Evolutionary conservation across 257 asterid species (phyloP).

Genomic region (Plantago ovata): DNA sequence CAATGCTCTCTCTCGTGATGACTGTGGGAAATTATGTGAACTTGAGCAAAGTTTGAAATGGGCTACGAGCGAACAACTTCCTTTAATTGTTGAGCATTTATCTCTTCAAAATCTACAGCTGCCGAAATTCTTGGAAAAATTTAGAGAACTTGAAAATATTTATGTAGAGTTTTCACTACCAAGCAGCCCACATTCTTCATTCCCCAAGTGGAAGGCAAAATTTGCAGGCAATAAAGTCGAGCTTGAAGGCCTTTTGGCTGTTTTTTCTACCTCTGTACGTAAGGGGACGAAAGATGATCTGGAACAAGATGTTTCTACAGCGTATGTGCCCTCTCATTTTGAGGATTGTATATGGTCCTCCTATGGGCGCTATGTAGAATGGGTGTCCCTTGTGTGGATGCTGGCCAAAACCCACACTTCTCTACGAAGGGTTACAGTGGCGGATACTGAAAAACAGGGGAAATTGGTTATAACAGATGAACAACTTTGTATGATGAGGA

Average conservation of each 20-base stretch:
- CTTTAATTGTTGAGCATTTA: not conserved
- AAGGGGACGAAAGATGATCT: not conserved
- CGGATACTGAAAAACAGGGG: not conserved
- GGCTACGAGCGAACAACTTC: not conserved
- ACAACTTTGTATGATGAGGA: not conserved
- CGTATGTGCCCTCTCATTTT: no score
- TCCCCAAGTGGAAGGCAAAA: not conserved
- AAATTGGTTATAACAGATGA: not conserved
- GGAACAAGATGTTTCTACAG: not conserved
- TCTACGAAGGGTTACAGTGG: not conserved
- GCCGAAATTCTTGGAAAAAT: constrained; percentile 4
- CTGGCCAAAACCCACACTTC: not conserved
- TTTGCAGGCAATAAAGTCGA: not conserved
- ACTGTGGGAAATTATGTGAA: not conserved
- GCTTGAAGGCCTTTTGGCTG: not conserved
- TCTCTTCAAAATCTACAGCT: constrained; percentile 1
- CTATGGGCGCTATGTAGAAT: not conserved
- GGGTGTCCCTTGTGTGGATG: not conserved
- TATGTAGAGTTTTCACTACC: not conserved
- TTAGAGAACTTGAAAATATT: not conserved
- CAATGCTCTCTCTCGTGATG: not conserved
- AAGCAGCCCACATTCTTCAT: not conserved
- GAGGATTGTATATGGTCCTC: not conserved
- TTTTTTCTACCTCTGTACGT: not conserved
- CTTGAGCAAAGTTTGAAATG: not conserved